phyloP scores from a whole-genome alignment of 2,329 filamentous ascomycete species.

The Fusarium phyllophilum region DNA sequence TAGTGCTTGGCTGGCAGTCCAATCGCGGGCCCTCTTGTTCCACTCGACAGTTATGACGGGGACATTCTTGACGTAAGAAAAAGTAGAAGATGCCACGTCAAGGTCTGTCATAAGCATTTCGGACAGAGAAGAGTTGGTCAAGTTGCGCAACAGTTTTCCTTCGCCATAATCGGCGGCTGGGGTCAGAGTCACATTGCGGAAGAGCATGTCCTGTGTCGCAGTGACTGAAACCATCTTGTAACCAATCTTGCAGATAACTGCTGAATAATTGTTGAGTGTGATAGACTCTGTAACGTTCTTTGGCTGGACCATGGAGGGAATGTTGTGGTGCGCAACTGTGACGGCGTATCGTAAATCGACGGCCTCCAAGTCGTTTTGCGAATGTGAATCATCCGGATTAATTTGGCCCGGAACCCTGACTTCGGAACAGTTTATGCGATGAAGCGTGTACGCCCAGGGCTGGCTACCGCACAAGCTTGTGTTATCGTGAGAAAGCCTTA shows the following conservation, averaged over 20 bases:
- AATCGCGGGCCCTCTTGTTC: fast-evolving
- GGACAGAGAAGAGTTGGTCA: fast-evolving
- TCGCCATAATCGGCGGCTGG: neutral
- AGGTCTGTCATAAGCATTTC: neutral
- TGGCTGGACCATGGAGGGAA: neutral
- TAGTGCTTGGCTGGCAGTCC: neutral
- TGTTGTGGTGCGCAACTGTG: neutral
- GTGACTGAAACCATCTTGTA: neutral
- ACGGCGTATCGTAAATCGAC: neutral
- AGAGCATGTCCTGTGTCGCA: neutral
- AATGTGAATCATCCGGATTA: too few relatives aligned
- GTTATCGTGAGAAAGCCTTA: neutral
- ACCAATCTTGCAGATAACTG: fast-evolving
- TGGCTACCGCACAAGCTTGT: neutral
- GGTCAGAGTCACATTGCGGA: neutral
- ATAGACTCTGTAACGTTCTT: fast-evolving
- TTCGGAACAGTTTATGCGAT: neutral
- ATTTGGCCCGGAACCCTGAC: neutral
- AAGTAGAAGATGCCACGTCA: fast-evolving
- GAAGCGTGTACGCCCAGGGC: neutral
- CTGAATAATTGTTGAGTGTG: neutral
- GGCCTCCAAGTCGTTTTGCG: neutral
- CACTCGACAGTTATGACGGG: fast-evolving
- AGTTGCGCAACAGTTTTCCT: fast-evolving
- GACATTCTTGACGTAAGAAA: fast-evolving